Evolutionary conservation across 345 rosid genomes (phyloP).

Genomic region (Reutealis trisperma): DNA sequence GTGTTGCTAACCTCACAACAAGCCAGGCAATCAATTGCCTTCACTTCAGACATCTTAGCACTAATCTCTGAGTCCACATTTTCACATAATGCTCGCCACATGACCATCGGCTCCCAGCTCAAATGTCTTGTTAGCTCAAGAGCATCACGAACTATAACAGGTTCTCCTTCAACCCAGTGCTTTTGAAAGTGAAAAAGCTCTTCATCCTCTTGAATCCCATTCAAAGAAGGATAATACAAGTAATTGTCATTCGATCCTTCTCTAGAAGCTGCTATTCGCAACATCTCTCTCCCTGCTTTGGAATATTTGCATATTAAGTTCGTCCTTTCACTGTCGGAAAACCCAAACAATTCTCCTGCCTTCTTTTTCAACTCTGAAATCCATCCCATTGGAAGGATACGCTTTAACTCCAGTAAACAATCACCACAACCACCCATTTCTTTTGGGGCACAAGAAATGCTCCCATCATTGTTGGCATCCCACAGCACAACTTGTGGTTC

Average conservation of each 20-base stretch:
- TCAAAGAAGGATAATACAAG: constrained; percentile 57
- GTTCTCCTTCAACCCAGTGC: constrained; percentile 85
- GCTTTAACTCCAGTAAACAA: constrained; percentile 60
- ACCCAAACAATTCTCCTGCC: constrained; percentile 37
- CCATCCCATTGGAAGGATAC: constrained; percentile 52
- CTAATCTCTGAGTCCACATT: constrained; percentile 40
- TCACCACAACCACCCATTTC: constrained; percentile 81
- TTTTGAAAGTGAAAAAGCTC: constrained; percentile 55
- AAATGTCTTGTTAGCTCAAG: constrained; percentile 58
- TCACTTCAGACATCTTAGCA: constrained; percentile 60
- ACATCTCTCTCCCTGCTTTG: constrained; percentile 24
- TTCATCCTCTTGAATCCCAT: constrained; percentile 38
- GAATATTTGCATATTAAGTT: constrained; percentile 21
- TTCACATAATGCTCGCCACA: constrained; percentile 86
- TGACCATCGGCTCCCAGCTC: constrained; percentile 98
- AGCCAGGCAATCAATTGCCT: constrained; percentile 78
- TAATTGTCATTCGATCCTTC: constrained; percentile 56
- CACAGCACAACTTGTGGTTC: constrained; percentile 35
- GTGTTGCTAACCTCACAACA: constrained; percentile 55
- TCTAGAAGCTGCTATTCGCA: constrained; percentile 58
- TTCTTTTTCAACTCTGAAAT: constrained; percentile 49
- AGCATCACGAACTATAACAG: constrained; percentile 61
- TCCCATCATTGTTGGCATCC: constrained; percentile 53
- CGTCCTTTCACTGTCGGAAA: constrained; percentile 19
- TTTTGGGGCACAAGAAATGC: constrained; percentile 62